Evolutionary conservation across 805 yeast genomes (phyloP).

Genomic region (Debaryomyces tyrocola): DNA sequence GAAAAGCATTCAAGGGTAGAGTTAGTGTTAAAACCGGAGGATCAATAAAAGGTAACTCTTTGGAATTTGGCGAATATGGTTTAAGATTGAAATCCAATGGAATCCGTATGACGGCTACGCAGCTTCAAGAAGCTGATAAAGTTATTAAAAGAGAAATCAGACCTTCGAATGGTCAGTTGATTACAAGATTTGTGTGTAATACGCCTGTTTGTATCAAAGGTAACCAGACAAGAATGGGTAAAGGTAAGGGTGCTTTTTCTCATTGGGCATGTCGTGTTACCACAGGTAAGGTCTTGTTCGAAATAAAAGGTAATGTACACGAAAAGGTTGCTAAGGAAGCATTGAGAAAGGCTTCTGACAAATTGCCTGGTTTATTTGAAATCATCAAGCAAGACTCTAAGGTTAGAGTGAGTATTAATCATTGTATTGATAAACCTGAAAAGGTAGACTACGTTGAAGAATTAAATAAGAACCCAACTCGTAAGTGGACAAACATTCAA

Average conservation of each 20-base stretch:
- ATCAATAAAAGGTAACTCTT: slow-evolving; percentile 80
- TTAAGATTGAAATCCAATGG: slow-evolving; percentile 89
- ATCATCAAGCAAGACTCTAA: slow-evolving; percentile 64
- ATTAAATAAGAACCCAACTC: slow-evolving; percentile 61
- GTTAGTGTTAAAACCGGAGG: slow-evolving; percentile 95
- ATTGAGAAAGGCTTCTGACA: slow-evolving; percentile 83
- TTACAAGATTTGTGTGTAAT: slow-evolving; percentile 80
- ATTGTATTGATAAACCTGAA: slow-evolving; percentile 49
- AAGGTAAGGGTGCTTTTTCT: slow-evolving; percentile 97
- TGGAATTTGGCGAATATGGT: slow-evolving; percentile 83
- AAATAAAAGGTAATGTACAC: slow-evolving; percentile 78
- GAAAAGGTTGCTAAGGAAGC: slow-evolving; percentile 90
- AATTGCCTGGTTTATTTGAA: slow-evolving; percentile 91
- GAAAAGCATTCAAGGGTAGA: slow-evolving; percentile 89
- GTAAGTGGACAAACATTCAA: slow-evolving; percentile 56
- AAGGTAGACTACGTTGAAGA: slow-evolving; percentile 54
- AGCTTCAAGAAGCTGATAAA: slow-evolving; percentile 86
- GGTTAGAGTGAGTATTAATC: slow-evolving; percentile 70
- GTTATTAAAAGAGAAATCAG: slow-evolving; percentile 82
- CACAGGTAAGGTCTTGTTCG: slow-evolving; percentile 90
- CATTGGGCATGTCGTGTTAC: slow-evolving; percentile 97
- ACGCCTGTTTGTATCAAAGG: slow-evolving; percentile 95
- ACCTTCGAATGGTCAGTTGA: slow-evolving; percentile 70
- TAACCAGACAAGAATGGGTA: slow-evolving; percentile 99
- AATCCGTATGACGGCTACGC: slow-evolving; percentile 78